phyloP scores from a whole-genome alignment of 768 basidiomycete genomes.

The Baorangia bicolor region DNA sequence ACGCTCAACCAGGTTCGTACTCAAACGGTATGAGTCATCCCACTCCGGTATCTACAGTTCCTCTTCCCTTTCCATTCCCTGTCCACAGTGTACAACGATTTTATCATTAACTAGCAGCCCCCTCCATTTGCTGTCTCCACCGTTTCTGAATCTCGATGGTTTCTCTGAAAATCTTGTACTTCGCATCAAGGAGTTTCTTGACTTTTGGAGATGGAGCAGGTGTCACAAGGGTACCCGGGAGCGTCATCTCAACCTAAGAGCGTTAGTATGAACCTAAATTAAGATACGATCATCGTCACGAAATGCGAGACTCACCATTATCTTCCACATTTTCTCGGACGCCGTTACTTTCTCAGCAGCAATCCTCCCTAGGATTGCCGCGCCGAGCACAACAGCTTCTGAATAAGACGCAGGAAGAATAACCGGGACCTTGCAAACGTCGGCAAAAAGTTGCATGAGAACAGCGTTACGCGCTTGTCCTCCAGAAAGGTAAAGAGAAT shows the following conservation, averaged over 20 bases:
- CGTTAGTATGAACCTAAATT: neutral
- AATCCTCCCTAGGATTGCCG: slow-evolving; percentile 90
- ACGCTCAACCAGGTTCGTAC: neutral
- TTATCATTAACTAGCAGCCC: slow-evolving; percentile 35
- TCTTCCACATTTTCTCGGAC: slow-evolving; percentile 77
- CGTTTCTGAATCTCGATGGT: slow-evolving; percentile 83
- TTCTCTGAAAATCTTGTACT: slow-evolving; percentile 93
- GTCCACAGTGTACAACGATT: neutral
- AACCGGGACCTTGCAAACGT: slow-evolving; percentile 79
- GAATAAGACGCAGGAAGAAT: slow-evolving; percentile 75
- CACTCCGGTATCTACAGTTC: neutral
- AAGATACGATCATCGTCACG: neutral
- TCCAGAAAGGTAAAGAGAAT: slow-evolving; percentile 91
- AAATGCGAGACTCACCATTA: slow-evolving; percentile 61
- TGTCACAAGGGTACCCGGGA: slow-evolving; percentile 66
- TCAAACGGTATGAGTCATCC: neutral
- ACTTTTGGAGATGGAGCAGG: slow-evolving; percentile 64
- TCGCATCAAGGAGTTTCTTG: slow-evolving; percentile 78
- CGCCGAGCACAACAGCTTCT: slow-evolving; percentile 87
- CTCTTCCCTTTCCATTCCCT: neutral
- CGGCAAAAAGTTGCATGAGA: slow-evolving; percentile 88
- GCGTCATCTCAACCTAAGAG: slow-evolving; percentile 86
- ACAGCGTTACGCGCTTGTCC: slow-evolving; percentile 88
- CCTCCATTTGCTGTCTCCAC: slow-evolving; percentile 81
- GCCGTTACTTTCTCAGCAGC: slow-evolving; percentile 63